Base-by-base conservation (phyloP, 371 early-diverging fungal species). In the Rhizomucor miehei region DNA sequence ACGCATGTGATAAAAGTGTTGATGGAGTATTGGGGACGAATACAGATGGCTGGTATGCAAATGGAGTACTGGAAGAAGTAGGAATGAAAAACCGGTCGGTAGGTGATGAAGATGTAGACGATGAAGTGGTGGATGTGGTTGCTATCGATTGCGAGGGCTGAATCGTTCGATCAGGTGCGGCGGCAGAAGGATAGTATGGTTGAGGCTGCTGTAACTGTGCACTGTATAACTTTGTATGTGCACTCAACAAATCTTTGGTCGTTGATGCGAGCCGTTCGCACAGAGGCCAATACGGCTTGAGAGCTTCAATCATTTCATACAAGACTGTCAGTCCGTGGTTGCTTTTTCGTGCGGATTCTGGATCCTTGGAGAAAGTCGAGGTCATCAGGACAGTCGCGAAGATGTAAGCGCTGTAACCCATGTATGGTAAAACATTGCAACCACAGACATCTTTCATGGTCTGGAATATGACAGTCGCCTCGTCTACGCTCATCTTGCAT, bases 371-470 rank as follows among this genome's bases (percentile, higher is more conserved):
- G 48, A 72, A 69, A 2, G 66, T 55, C 5, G 65, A 67, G 1
- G 76, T 75, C 76, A 75, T 75, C 37, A 75, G 48, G 11, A 67
- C 66, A 0, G 76, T 71, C 3, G 76, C 69, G 36, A 72, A 72
- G 13, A 72, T 75, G 25, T 75, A 75, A 14, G 76, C 67, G 14
- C 64, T 59, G 24, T 75, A 75, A 0, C 67, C 66, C 68, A 75
- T 67, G 43, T 67, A 75, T 1, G 76, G 76, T 14, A 67, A 43
- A 0, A 72, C 56, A 37, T 72, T 72, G 37, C 35, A 50, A 6
- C 76, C 73, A 25, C 67, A 69, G 23, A 63, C 48, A 41, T 69
- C 72, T 14, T 49, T 51, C 38, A 75, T 52, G 6, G 51, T 48
- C 36, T 46, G 47, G 43, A 75, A 75, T 1, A 72, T 62, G 10